Evolutionary conservation across 441 rosid species (phyloP).

Genomic region (Flueggea neowawraea): DNA sequence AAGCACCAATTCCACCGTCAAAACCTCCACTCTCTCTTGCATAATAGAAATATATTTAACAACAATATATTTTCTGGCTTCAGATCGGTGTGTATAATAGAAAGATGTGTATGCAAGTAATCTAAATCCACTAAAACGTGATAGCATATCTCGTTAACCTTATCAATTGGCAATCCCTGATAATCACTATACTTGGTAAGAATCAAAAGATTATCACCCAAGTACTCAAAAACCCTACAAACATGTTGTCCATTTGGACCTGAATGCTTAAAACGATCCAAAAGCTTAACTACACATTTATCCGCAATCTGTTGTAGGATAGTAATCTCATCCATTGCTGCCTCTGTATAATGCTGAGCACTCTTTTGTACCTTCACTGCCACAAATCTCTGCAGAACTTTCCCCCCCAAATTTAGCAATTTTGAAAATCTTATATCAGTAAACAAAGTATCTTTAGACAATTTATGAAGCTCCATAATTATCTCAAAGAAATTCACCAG

Average conservation of each 20-base stretch:
- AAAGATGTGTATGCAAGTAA: constrained; percentile 65
- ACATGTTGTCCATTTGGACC: constrained; percentile 85
- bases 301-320: constrained; percentile 68
- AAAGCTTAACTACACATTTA: constrained; percentile 69
- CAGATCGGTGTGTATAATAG: constrained; percentile 72
- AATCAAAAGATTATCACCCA: constrained; percentile 74
- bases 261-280: constrained; percentile 77
- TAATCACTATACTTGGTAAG: constrained; percentile 64
- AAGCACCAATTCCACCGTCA: too few species aligned
- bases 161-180: constrained; percentile 49
- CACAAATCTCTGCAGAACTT: constrained; percentile 44
- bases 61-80: constrained; percentile 72
- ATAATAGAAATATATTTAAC: too few species aligned
- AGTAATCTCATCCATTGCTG: constrained; percentile 81
- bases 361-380: constrained; percentile 77
- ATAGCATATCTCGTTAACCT: constrained; percentile 61
- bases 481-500: too few species aligned
- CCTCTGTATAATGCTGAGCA: constrained; percentile 80
- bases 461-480: background rate
- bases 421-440: too few species aligned
- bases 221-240: constrained; percentile 76
- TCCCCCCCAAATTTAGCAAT: too few species aligned
- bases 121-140: constrained; percentile 65
- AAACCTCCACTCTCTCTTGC: too few species aligned
- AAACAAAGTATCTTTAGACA: background rate